These are phyloP conservation scores for Schizothecium vesticola DNA, from an alignment of 495 filamentous ascomycete species.

Conservation along the genomic window DNA sequence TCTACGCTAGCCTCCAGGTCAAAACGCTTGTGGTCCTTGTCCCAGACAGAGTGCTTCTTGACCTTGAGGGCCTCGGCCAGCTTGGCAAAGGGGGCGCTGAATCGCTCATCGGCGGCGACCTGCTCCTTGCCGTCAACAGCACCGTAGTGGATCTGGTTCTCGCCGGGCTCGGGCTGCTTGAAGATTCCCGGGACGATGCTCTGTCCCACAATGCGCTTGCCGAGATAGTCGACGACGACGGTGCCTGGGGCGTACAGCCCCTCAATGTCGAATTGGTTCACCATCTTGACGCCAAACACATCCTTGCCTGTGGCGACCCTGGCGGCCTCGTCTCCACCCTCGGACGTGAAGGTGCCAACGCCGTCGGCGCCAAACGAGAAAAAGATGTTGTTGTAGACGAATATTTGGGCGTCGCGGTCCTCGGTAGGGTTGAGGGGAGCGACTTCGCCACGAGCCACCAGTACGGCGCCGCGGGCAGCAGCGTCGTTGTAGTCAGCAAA, in stretches of 20 bases:
- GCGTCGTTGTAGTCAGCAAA: constrained; percentile 98
- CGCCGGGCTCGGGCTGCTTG: constrained; percentile 93
- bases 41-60: constrained; percentile 97
- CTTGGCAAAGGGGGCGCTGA: constrained; percentile 80
- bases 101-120: constrained; percentile 80
- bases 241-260: constrained; percentile 94
- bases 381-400: constrained; percentile 99
- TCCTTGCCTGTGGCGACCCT: constrained; percentile 96
- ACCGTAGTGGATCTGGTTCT: constrained; percentile 98
- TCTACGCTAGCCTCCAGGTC: constrained; percentile 95
- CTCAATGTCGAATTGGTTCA: constrained; percentile 94
- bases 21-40: constrained; percentile 86
- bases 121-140: constrained; percentile 97
- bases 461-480: constrained; percentile 83
- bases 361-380: constrained; percentile 98
- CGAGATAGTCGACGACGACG: constrained; percentile 93
- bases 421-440: constrained; percentile 97
- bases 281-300: constrained; percentile 83
- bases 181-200: constrained; percentile 99
- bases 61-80: constrained; percentile 79
- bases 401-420: constrained; percentile 88
- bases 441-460: constrained; percentile 90
- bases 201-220: constrained; percentile 95
- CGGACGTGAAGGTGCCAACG: constrained; percentile 91
- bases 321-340: constrained; percentile 96